Conservation (phyloP, 2,329 filamentous ascomycete species). For the Huntiella moniliformis region DNA sequence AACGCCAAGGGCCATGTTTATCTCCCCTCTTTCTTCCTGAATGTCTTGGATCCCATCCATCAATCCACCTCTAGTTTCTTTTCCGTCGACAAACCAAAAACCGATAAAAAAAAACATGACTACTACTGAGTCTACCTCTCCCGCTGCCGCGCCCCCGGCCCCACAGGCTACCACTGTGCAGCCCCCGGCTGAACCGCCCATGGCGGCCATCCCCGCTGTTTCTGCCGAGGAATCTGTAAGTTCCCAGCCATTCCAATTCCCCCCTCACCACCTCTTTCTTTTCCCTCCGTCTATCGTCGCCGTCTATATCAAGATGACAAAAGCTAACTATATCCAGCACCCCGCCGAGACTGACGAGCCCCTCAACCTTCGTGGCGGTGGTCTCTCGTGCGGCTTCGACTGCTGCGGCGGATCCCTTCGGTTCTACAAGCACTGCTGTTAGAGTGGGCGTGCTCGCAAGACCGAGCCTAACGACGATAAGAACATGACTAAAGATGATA, state of each 20-base stretch:
- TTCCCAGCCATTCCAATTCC: constrained; percentile 8
- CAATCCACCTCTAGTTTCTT: too few relatives aligned
- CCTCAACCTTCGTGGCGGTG: constrained; percentile 16
- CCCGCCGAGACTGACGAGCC: constrained; percentile 13
- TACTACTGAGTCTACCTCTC: too few relatives aligned
- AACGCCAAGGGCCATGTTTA: too few relatives aligned
- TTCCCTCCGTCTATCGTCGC: background rate
- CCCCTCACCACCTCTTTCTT: background rate
- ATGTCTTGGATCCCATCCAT: too few relatives aligned
- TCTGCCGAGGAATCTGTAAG: constrained; percentile 7
- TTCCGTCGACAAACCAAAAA: too few relatives aligned
- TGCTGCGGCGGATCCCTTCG: constrained; percentile 17
- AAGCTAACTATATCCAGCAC: constrained; percentile 9
- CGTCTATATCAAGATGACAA: background rate
- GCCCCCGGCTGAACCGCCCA: background rate
- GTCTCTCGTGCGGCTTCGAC: constrained; percentile 16
- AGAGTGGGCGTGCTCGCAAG: background rate
- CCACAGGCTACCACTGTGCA: constrained; percentile 6
- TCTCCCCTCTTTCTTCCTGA: too few relatives aligned
- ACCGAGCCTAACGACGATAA: too few relatives aligned
- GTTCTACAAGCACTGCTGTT: constrained; percentile 18
- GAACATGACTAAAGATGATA: too few relatives aligned
- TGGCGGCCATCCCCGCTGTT: background rate
- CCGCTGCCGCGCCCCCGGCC: background rate
- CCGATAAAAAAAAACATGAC: too few relatives aligned